Evolutionary conservation across 208 protist species (phyloP).

Genomic region (Crithidia fasciculata): DNA sequence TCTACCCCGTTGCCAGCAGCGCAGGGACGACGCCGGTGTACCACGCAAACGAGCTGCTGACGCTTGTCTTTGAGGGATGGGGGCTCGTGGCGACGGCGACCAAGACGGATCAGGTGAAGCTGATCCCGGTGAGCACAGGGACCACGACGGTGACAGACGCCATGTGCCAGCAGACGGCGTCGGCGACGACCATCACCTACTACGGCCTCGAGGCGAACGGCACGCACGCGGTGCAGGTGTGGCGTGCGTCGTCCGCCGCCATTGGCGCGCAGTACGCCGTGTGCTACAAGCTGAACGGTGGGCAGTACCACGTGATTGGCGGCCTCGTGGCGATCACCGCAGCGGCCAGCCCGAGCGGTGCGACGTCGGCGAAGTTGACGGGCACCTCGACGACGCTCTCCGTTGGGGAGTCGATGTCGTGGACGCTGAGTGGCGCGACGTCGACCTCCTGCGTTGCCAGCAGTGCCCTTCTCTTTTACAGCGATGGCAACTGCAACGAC

Average conservation of each 20-base stretch:
- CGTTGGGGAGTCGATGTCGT: constrained; percentile 66
- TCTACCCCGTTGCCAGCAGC: constrained; percentile 32
- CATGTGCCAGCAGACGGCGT: constrained; percentile 30
- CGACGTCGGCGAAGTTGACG: constrained; percentile 45
- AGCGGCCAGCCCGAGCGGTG: constrained; percentile 49
- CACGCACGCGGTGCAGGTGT: constrained; percentile 66
- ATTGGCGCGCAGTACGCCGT: constrained; percentile 54
- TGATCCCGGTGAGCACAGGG: constrained; percentile 40
- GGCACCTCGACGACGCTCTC: constrained; percentile 29
- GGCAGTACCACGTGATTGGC: constrained; percentile 76
- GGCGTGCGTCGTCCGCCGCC: constrained; percentile 26
- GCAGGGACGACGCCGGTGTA: constrained; percentile 4
- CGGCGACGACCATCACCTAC: constrained; percentile 22
- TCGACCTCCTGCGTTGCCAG: constrained; percentile 19
- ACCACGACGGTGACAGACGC: constrained; percentile 24
- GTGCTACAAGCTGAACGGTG: constrained; percentile 90
- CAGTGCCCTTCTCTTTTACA: constrained; percentile 78
- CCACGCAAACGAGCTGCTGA: constrained; percentile 53
- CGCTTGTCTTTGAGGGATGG: constrained; percentile 74
- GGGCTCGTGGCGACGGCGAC: constrained; percentile 50
- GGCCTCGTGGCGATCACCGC: constrained; percentile 31
- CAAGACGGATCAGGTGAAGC: constrained; percentile 61
- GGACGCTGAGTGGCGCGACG: constrained; percentile 52
- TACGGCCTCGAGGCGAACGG: constrained; percentile 77
- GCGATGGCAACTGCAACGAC: constrained; percentile 67